Evolutionary conservation across 345 rosid species (phyloP).

Genomic region (Citrus reticulata): DNA sequence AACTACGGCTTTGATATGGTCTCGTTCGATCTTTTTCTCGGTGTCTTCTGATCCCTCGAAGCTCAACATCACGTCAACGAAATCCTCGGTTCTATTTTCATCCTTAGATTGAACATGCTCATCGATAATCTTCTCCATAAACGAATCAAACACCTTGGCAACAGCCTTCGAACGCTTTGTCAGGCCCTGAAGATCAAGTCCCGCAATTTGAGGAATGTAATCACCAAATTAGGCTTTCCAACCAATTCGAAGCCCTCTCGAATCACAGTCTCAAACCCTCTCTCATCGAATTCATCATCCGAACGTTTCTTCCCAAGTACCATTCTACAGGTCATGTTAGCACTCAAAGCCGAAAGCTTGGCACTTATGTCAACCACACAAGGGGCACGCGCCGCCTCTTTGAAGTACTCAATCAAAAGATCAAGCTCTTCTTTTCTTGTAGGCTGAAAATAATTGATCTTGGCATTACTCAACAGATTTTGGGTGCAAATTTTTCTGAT

Average conservation of each 20-base stretch:
- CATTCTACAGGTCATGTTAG: constrained; percentile 28
- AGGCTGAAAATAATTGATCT: constrained; percentile 18
- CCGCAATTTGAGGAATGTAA: constrained; percentile 17
- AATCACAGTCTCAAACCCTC: constrained; percentile 23
- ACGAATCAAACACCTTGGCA: constrained; percentile 25
- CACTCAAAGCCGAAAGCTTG: constrained; percentile 3
- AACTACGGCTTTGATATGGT: constrained; percentile 22
- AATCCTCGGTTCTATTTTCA: constrained; percentile 22
- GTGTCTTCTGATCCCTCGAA: constrained; percentile 22
- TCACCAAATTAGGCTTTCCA: constrained; percentile 27
- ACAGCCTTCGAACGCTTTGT: constrained; percentile 23
- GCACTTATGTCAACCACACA: not conserved
- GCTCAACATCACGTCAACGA: constrained; percentile 26
- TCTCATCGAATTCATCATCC: constrained; percentile 16
- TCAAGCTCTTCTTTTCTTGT: not conserved
- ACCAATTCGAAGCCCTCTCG: constrained; percentile 14
- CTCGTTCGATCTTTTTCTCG: constrained; percentile 13
- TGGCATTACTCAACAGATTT: not conserved
- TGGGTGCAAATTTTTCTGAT: constrained; percentile 17
- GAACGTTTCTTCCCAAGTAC: constrained; percentile 21
- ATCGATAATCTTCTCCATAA: constrained; percentile 32
- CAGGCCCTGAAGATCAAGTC: constrained; percentile 31
- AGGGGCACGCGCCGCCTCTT: not conserved
- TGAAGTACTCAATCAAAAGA: not conserved
- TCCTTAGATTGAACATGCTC: constrained; percentile 18